Evolutionary conservation across 768 basidiomycete species (phyloP).

Genomic region (Panellus pusillus): DNA sequence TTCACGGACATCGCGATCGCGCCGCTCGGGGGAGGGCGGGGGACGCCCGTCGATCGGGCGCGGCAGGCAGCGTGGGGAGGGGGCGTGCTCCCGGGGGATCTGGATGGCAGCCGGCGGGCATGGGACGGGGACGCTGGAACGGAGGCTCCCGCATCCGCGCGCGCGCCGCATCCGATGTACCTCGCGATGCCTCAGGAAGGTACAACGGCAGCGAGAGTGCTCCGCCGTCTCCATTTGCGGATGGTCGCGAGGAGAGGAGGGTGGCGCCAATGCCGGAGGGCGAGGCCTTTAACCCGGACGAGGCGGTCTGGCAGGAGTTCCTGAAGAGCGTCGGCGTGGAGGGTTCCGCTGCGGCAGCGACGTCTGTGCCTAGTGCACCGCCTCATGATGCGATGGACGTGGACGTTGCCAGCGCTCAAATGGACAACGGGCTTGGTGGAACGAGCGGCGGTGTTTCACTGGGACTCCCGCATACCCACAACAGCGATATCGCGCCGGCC

Average conservation of each 20-base stretch:
- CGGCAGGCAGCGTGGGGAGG: slow-evolving; percentile 14
- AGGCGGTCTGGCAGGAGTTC: slow-evolving; percentile 22
- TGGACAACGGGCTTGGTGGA: background rate
- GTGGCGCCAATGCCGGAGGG: slow-evolving; percentile 1
- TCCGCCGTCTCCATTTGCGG: too few species aligned
- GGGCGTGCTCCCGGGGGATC: background rate
- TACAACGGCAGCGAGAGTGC: slow-evolving; percentile 2
- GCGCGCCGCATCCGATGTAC: slow-evolving; percentile 22
- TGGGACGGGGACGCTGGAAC: slow-evolving; percentile 16
- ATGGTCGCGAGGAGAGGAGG: too few species aligned
- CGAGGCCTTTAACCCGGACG: slow-evolving; percentile 18
- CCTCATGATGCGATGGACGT: too few species aligned
- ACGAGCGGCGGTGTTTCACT: slow-evolving; percentile 20
- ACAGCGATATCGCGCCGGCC: background rate
- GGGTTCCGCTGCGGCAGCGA: background rate
- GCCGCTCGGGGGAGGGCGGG: slow-evolving; percentile 9
- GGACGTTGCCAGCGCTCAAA: too few species aligned
- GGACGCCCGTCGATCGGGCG: slow-evolving; percentile 12
- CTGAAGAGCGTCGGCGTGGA: slow-evolving; percentile 21
- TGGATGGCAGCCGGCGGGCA: background rate
- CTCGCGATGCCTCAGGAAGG: slow-evolving; percentile 12
- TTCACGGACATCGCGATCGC: slow-evolving; percentile 16
- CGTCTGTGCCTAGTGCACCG: background rate
- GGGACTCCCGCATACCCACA: slow-evolving; percentile 4
- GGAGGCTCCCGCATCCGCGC: slow-evolving; percentile 14